Evolutionary conservation across 306 rosid species (phyloP).

Genomic region (Prunus fruticosa): DNA sequence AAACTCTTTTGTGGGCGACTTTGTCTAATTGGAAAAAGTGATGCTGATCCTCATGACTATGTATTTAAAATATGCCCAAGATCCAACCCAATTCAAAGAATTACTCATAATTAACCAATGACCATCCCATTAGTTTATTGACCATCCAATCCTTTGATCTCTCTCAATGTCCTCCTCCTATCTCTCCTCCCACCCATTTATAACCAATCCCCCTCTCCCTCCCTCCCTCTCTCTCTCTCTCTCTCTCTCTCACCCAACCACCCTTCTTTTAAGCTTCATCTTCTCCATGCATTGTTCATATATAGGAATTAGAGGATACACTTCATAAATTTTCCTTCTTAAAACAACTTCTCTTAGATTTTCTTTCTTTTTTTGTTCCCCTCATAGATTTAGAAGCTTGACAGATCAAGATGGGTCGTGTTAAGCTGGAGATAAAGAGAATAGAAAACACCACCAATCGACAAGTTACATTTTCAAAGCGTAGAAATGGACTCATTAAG

Average conservation of each 20-base stretch:
- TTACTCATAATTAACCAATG: background rate
- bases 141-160: conserved; percentile 37
- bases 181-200: conserved; percentile 53
- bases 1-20: background rate
- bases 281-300: conserved; percentile 27
- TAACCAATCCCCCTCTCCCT: conserved; percentile 49
- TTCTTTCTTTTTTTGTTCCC: background rate
- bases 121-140: background rate
- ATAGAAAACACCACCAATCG: conserved; percentile 73
- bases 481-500: conserved; percentile 85
- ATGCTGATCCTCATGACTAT: background rate
- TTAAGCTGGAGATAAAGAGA: conserved; percentile 78
- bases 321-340: background rate
- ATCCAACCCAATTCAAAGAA: conserved; percentile 13
- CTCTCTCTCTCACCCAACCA: conserved; percentile 36
- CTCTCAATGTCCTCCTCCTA: conserved; percentile 31
- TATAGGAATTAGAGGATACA: conserved; percentile 11
- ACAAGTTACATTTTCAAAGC: conserved; percentile 82
- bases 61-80: background rate
- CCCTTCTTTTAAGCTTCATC: conserved; percentile 52
- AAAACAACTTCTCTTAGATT: conserved; percentile 1
- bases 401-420: conserved; percentile 65
- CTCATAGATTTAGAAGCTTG: conserved; percentile 1
- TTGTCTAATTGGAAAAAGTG: background rate
- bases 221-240: conserved; percentile 30